Conservation (phyloP, 148 eudicot genomes). For the Vaccinium darrowii region DNA sequence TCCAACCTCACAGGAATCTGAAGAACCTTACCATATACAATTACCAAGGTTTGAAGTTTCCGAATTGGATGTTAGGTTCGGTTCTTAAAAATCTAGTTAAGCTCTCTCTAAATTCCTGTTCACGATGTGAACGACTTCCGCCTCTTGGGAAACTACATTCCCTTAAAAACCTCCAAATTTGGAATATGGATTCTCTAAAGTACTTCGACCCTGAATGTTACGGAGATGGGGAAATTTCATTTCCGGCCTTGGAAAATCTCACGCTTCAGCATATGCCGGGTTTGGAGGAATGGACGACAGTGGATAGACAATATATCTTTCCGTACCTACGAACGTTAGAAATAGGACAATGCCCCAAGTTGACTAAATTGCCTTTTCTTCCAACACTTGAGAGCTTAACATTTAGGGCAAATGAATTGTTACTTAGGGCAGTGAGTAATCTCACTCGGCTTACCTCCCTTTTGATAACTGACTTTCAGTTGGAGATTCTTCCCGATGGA, state of each 20-base stretch:
- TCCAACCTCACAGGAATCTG: constrained; percentile 9
- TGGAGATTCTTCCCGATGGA: not conserved
- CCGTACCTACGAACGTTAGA: not conserved
- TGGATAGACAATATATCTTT: not conserved
- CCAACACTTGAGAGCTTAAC: not conserved
- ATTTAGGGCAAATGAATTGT: not conserved
- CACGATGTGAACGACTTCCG: not conserved
- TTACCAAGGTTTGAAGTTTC: not conserved
- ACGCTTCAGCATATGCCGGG: not conserved
- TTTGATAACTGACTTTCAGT: fast-evolving
- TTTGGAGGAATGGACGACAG: constrained; percentile 11
- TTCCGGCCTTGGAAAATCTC: not conserved
- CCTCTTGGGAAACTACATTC: constrained; percentile 10
- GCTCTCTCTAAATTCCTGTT: not conserved
- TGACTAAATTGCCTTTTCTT: not conserved
- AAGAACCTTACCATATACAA: not conserved
- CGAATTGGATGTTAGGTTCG: not conserved
- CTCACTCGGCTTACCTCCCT: not conserved
- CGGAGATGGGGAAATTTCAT: not conserved
- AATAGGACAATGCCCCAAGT: not conserved
- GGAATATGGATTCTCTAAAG: not conserved
- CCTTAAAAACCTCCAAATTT: not conserved
- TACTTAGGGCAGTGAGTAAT: not conserved
- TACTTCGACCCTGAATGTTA: not conserved
- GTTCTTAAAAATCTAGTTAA: not conserved